Percentiles rank a stretch among this genome's conserved stretches.
Conservation (phyloP, 495 filamentous ascomycete genomes). For the Podospora didyma region DNA sequence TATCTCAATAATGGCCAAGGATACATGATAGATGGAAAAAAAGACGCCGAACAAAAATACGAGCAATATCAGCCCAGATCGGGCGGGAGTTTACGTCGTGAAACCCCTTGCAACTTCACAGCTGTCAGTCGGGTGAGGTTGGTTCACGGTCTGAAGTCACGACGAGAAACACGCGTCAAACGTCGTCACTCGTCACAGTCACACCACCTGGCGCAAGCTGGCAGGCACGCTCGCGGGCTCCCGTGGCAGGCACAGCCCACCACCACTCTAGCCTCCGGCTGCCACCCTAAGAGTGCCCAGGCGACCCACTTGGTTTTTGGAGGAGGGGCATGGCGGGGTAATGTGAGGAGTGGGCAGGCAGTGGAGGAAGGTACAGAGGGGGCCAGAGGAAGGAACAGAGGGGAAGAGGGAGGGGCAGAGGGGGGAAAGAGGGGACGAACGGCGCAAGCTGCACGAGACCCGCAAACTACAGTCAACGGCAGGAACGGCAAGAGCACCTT, state of each 20-base stretch:
- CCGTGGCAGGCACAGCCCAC: not conserved
- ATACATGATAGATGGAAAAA: not conserved
- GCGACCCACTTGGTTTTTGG: too few relatives aligned
- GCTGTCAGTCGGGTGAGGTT: slow-evolving; percentile 1
- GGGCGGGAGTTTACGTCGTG: not conserved
- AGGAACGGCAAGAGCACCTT: not conserved
- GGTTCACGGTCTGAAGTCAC: not conserved
- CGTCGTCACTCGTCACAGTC: not conserved
- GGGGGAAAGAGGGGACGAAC: too few relatives aligned
- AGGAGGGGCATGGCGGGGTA: not conserved
- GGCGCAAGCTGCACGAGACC: too few relatives aligned
- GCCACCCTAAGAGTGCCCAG: not conserved
- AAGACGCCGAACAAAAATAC: not conserved
- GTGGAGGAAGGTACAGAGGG: too few relatives aligned
- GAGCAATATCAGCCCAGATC: not conserved
- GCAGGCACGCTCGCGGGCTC: not conserved
- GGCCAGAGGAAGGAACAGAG: too few relatives aligned
- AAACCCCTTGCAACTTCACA: slow-evolving; percentile 1
- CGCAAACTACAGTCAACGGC: not conserved
- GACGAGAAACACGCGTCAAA: not conserved
- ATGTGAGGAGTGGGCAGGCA: too few relatives aligned
- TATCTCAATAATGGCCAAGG: slow-evolving; percentile 7
- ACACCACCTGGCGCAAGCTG: not conserved
- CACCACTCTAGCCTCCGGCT: too few relatives aligned
- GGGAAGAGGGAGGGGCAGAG: too few relatives aligned